phyloP scores from a whole-genome alignment of 345 rosid genomes.

The Laguncularia racemosa region DNA sequence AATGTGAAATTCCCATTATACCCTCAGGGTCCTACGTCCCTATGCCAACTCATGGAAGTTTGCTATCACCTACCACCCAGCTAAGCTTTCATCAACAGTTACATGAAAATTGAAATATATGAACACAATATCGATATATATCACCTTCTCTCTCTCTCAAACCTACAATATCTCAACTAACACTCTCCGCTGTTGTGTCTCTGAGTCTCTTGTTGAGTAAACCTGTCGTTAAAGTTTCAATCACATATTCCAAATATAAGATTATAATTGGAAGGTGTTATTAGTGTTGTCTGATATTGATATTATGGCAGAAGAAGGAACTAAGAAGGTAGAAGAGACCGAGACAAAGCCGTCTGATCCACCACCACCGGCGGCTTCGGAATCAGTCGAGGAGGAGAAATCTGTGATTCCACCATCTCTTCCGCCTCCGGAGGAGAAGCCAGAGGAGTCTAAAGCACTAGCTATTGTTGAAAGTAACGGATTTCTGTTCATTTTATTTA shows the following conservation, averaged over 20 bases:
- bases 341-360: conserved; percentile 18
- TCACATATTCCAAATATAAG: too few relatives aligned
- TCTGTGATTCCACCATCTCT: conserved; percentile 21
- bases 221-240: too few relatives aligned
- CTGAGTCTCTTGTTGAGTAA: too few relatives aligned
- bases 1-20: background rate
- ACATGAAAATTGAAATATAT: conserved; percentile 1
- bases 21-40: conserved; percentile 8
- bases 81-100: conserved; percentile 11
- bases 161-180: conserved; percentile 18
- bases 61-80: conserved; percentile 19
- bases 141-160: background rate
- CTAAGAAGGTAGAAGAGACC: conserved; percentile 38
- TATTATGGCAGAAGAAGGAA: conserved; percentile 41
- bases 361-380: conserved; percentile 16
- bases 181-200: background rate
- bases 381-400: conserved; percentile 40
- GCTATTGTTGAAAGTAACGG: conserved; percentile 27
- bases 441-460: conserved; percentile 26
- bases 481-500: background rate
- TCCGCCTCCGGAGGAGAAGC: conserved; percentile 21
- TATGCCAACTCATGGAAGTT: conserved; percentile 25
- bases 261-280: too few relatives aligned
- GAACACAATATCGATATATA: too few relatives aligned
- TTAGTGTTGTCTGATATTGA: too few relatives aligned